Evolutionary conservation across 352 stramenopile genomes (phyloP).

Genomic region (Stramenopiles sp.): DNA sequence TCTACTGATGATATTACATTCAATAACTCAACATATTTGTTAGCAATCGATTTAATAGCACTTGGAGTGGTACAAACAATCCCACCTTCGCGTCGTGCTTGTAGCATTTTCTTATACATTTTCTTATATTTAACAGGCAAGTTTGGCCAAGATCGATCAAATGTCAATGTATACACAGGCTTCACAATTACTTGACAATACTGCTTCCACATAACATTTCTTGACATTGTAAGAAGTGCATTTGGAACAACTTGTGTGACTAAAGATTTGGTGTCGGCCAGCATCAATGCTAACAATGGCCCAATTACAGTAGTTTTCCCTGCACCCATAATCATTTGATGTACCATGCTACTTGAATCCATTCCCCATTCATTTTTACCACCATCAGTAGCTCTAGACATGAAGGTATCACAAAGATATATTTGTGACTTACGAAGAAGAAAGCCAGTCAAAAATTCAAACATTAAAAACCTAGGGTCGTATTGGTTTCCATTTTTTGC

Average conservation of each 20-base stretch:
- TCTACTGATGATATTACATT: constrained; percentile 57
- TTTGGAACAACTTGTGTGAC: constrained; percentile 94
- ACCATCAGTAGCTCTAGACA: too few relatives aligned
- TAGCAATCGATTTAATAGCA: constrained; percentile 95
- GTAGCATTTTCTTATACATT: constrained; percentile 57
- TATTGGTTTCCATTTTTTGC: too few relatives aligned
- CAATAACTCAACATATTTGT: constrained; percentile 88
- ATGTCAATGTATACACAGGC: constrained; percentile 96
- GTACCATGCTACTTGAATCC: constrained; percentile 51
- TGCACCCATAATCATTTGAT: constrained; percentile 99
- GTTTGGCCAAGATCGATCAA: constrained; percentile 79
- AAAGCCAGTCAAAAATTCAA: constrained; percentile 3
- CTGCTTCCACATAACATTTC: constrained; percentile 83
- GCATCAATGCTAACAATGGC: constrained; percentile 88
- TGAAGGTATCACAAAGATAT: constrained; percentile 96
- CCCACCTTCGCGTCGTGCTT: constrained; percentile 59
- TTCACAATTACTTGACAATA: constrained; percentile 93
- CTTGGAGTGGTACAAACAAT: constrained; percentile 95
- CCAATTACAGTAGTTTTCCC: constrained; percentile 98
- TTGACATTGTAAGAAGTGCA: constrained; percentile 90
- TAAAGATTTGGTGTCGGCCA: constrained; percentile 78
- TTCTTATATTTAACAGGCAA: constrained; percentile 34
- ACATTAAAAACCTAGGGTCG: neutral
- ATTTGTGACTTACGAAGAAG: neutral
- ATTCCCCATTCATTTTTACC: too few relatives aligned